Conservation (phyloP, 2,329 filamentous ascomycete species). For the Cordyceps javanica region DNA sequence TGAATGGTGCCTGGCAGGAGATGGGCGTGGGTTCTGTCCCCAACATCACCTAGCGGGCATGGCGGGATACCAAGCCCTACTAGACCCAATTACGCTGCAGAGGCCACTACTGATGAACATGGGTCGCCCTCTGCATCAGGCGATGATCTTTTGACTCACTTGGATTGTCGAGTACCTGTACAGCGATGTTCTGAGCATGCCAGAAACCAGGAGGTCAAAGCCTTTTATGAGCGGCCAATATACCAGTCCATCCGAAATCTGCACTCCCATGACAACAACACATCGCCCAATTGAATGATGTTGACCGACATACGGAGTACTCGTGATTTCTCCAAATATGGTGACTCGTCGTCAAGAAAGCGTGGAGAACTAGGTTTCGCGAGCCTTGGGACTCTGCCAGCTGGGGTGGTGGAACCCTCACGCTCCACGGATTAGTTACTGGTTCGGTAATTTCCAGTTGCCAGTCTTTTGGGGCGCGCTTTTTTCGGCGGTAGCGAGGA, state of each 20-base stretch:
- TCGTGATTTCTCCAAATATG: neutral
- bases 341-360: neutral
- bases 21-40: neutral
- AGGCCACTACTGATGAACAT: neutral
- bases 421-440: too few relatives aligned
- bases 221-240: too few relatives aligned
- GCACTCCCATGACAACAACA: neutral
- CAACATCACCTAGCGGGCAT: neutral
- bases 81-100: neutral
- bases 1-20: neutral
- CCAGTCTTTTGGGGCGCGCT: neutral
- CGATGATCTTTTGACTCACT: neutral
- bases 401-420: neutral
- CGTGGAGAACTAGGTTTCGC: conserved; percentile 8
- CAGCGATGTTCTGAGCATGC: too few relatives aligned
- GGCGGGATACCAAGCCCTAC: neutral
- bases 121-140: neutral
- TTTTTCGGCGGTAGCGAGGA: neutral
- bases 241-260: neutral
- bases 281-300: neutral
- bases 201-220: neutral
- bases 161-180: neutral
- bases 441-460: neutral
- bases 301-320: neutral
- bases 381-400: neutral